Evolutionary conservation across 345 rosid genomes (phyloP), one percentile per base, ranked within the genome.

Genomic region (Eutrema japonicum): DNA sequence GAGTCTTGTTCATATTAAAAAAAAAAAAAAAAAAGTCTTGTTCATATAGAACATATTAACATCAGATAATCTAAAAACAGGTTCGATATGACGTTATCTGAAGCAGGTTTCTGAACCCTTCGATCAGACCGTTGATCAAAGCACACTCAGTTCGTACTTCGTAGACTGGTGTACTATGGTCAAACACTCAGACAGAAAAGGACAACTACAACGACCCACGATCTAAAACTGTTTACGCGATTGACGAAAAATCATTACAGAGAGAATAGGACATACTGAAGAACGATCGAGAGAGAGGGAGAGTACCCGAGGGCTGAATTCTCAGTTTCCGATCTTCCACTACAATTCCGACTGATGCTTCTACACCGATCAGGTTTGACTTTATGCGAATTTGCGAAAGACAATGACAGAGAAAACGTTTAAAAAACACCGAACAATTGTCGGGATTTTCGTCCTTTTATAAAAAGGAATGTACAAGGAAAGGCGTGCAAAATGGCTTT

Each of bases 231-330:
- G 58, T 49, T 8, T n/a, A 52, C 6, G 48, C 18, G n/a, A 52
- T n/a, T 27, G 7, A 40, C 47, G 12, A 22, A 29, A 6, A 52
- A 40, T 10, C 10, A n/a, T n/a, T 7, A 41, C 18, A 55, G 32
- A 43, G 61, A 40, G 41, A 42, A 55, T 54, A 68, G 32, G 42
- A 68, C 52, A 3, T 29, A 18, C 18, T 12, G 22, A 33, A 22
- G 53, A 53, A 6, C 6, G 29, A 43, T 16, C 29, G 41, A n/a
- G 51, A 68, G 54, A 57, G 62, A 42, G 64, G 27, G 11, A 29
- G 42, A 27, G 50, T 55, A 68, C 68, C 53, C 0, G 11, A 62
- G 67, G 46, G 37, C 38, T 30, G 5, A 41, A 68, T 22, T 54
- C 42, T 42, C 11, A 12, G 66, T 13, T 57, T 22, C 38, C 18